Base-by-base conservation (phyloP, 1,284 basidiomycete genomes). In the Ustilago vetiveriae region DNA sequence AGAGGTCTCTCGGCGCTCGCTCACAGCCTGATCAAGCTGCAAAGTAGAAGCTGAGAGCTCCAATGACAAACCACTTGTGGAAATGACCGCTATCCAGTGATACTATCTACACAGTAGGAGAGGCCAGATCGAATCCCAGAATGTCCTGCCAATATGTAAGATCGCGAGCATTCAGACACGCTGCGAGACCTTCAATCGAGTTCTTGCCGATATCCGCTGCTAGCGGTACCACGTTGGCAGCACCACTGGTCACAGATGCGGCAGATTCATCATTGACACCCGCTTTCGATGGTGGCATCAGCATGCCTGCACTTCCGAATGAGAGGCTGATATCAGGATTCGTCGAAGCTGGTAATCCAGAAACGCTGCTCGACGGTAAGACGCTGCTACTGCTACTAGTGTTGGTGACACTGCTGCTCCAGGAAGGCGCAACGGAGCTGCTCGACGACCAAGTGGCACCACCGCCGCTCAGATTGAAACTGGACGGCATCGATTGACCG, bases 131-230 rank as follows among this genome's bases (percentile, higher is more conserved):
- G 6, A 56, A 58, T 8, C 58, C 68, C 26, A 71, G 27, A 16
- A 71, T 62, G 27, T 55, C 50, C 51, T 71, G 62, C 68, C 68
- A 71, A 29, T 71, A 71, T 2, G 38, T 51, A 14, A 71, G 27
- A 16, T 71, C 68, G 21, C 55, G 48, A 17, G 57, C 43, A n/a
- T 52, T 40, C 13, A 71, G 40, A 39, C 47, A 62, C 0, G 60
- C 60, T n/a, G 54, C 63, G 4, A 71, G 27, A 1, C 52, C 58
- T 17, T 62, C 68, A 11, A 71, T 62, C 50, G 63, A 62, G 45
- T 57, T 51, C 30, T 63, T 71, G 36, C 67, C 60, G 4, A 60
- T 53, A 22, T 70, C 67, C 6, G 53, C 62, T 9, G 62, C 60
- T 2, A 70, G 37, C 16, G 67, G 67, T 0, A 56, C 29, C 6